Evolutionary conservation across 2,329 filamentous ascomycete genomes (phyloP).

Genomic region (Aureobasidium zeae): DNA sequence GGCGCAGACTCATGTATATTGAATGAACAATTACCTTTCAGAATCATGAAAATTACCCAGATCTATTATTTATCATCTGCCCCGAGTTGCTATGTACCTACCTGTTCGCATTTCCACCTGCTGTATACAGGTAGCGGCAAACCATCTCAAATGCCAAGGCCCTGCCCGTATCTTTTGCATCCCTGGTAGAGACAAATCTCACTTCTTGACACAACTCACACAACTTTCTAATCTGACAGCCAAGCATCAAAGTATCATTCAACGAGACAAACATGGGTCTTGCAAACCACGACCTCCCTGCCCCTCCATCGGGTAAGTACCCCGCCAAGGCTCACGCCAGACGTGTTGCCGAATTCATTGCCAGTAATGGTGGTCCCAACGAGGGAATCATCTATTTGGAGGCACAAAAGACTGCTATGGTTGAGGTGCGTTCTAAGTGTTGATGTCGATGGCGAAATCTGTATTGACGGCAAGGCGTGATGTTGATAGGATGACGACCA

Average conservation of each 20-base stretch:
- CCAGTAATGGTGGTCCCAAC: slow-evolving; percentile 52
- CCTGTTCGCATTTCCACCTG: not conserved
- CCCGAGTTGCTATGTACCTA: not conserved
- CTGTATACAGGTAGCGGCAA: slow-evolving; percentile 8
- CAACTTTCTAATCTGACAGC: not conserved
- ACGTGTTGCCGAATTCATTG: slow-evolving; percentile 72
- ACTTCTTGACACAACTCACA: not conserved
- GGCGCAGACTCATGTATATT: slow-evolving; percentile 4
- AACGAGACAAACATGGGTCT: slow-evolving; percentile 16
- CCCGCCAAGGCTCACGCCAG: slow-evolving; percentile 82
- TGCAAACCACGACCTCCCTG: slow-evolving; percentile 28
- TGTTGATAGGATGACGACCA: slow-evolving; percentile 64
- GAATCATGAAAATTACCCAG: no score
- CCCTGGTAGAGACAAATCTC: no score
- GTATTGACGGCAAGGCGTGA: not conserved
- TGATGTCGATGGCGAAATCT: not conserved
- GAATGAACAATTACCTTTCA: not conserved
- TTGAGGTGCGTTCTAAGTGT: slow-evolving; percentile 46
- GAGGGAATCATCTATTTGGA: slow-evolving; percentile 78
- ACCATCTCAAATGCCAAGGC: slow-evolving; percentile 7
- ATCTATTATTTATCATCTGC: not conserved
- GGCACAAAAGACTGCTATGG: slow-evolving; percentile 67
- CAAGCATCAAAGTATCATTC: not conserved
- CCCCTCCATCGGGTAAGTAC: slow-evolving; percentile 45
- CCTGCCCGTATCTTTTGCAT: slow-evolving; percentile 1